Percentiles rank a stretch among this genome's conserved stretches.
These are phyloP conservation scores for Petunia secreta DNA, from an alignment of 257 asterid species.

Conservation along the genomic window DNA sequence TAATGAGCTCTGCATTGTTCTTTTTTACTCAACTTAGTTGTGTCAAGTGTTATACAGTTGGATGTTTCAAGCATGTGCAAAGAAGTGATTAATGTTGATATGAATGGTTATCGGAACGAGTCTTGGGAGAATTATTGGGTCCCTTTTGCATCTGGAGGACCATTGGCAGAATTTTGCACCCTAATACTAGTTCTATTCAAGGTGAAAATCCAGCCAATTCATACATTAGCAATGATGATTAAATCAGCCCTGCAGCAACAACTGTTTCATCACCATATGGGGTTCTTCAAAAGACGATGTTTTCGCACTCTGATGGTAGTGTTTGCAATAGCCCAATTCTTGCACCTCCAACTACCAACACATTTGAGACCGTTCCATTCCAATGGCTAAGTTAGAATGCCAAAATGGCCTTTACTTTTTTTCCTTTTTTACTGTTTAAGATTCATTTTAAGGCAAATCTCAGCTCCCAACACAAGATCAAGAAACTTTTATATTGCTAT, in stretches of 20 bases:
- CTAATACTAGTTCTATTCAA: constrained; percentile 29
- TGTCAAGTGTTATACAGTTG: too few relatives aligned
- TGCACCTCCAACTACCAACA: constrained; percentile 36
- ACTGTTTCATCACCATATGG: constrained; percentile 72
- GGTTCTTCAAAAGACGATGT: constrained; percentile 57
- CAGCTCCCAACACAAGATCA: background rate
- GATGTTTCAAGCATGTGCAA: too few relatives aligned
- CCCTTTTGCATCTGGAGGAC: constrained; percentile 68
- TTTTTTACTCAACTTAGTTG: too few relatives aligned
- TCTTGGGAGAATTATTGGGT: constrained; percentile 38
- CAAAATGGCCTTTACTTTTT: background rate
- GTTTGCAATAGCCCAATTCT: constrained; percentile 70
- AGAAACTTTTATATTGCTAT: background rate
- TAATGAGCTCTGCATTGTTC: too few relatives aligned
- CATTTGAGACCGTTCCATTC: constrained; percentile 50
- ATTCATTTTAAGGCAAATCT: background rate
- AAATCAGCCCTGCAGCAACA: constrained; percentile 53
- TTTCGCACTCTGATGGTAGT: constrained; percentile 72
- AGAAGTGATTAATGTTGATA: background rate
- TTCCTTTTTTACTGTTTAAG: background rate
- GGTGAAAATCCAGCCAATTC: constrained; percentile 50
- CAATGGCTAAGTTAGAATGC: constrained; percentile 44
- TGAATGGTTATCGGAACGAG: constrained; percentile 18
- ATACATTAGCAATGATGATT: constrained; percentile 34
- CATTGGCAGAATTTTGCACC: constrained; percentile 73